phyloP scores from a whole-genome alignment of 2,329 filamentous ascomycete species.

The Grosmannia serpens region DNA sequence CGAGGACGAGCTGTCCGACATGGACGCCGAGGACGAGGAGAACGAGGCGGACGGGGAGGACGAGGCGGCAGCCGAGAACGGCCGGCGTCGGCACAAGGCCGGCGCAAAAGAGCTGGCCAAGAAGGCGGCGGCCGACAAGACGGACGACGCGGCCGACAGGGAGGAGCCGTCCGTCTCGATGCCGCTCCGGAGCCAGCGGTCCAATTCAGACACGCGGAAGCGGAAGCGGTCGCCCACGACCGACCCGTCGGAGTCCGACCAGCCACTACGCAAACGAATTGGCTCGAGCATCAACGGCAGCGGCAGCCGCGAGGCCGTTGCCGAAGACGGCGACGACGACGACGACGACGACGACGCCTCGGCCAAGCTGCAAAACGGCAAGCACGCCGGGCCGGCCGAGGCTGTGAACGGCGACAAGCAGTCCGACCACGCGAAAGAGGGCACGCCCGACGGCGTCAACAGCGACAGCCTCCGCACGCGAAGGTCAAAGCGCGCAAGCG shows the following conservation, averaged over 20 bases:
- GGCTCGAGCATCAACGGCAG: constrained; percentile 27
- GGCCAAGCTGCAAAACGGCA: constrained; percentile 20
- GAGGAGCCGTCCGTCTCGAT: constrained; percentile 9
- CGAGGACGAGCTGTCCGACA: constrained; percentile 18
- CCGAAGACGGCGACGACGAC: background rate
- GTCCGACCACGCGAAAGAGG: constrained; percentile 21
- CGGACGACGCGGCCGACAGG: constrained; percentile 15
- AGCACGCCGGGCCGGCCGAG: constrained; percentile 23
- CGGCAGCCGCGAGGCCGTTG: background rate
- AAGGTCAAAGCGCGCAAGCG: constrained; percentile 28
- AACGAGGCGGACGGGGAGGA: constrained; percentile 22
- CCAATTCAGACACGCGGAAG: constrained; percentile 30
- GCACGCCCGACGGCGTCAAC: constrained; percentile 20
- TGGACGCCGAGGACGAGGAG: constrained; percentile 17
- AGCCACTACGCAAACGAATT: constrained; percentile 42
- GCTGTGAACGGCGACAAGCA: constrained; percentile 26
- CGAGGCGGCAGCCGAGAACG: constrained; percentile 5
- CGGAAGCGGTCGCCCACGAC: constrained; percentile 36
- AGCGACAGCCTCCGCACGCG: constrained; percentile 24
- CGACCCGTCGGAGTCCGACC: constrained; percentile 33
- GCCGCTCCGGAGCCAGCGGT: constrained; percentile 9
- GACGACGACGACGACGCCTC: background rate
- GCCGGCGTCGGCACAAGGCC: constrained; percentile 15
- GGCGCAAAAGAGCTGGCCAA: constrained; percentile 15
- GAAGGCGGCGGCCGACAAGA: constrained; percentile 5